Evolutionary conservation across 2,329 filamentous ascomycete species (phyloP).

Genomic region (Alternaria arbusti): DNA sequence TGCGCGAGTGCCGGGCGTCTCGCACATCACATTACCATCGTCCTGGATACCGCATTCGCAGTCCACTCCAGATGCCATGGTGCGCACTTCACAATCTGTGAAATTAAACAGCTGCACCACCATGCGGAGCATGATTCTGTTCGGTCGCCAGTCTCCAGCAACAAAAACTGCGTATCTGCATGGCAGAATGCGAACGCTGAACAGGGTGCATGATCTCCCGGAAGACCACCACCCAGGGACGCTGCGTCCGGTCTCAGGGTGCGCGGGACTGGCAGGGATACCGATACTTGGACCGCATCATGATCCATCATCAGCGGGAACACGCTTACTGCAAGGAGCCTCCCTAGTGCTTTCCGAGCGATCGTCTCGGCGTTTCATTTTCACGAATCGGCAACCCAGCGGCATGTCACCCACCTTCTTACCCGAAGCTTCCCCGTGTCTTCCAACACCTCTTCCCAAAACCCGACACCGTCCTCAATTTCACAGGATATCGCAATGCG

Average conservation of each 20-base stretch:
- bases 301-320: constrained; percentile 34
- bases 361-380: constrained; percentile 33
- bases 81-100: neutral
- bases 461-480: neutral
- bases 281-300: constrained; percentile 28
- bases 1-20: constrained; percentile 31
- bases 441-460: neutral
- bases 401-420: constrained; percentile 26
- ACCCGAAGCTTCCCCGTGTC: constrained; percentile 13
- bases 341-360: constrained; percentile 33
- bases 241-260: constrained; percentile 34
- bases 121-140: neutral
- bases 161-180: neutral
- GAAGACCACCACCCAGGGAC: constrained; percentile 25
- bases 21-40: constrained; percentile 31
- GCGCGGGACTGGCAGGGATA: constrained; percentile 38
- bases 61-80: neutral
- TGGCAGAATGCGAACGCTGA: constrained; percentile 15
- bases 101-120: neutral
- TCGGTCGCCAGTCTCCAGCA: neutral
- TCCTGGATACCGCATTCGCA: constrained; percentile 27
- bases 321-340: constrained; percentile 28
- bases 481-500: neutral
- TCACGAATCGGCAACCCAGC: constrained; percentile 30
- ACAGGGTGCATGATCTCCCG: constrained; percentile 46